These are phyloP conservation scores for Leccinum pellstonianum DNA, from an alignment of 768 basidiomycete genomes.

Conservation along the genomic window DNA sequence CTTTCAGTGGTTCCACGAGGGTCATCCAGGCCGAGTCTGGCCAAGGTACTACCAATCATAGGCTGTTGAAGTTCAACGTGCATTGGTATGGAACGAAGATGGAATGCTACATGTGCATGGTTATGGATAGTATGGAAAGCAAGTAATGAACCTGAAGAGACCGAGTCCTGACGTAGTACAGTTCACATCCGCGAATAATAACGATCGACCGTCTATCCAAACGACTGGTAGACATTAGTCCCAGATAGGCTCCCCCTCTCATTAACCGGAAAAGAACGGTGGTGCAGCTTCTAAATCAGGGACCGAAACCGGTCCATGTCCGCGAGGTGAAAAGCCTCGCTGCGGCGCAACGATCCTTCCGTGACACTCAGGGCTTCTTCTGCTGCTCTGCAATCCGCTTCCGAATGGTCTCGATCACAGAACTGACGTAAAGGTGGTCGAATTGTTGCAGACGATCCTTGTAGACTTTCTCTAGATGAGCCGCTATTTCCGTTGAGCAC, in stretches of 20 bases:
- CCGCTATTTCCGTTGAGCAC: slow-evolving; percentile 27
- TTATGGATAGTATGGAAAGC: background rate
- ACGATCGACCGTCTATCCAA: slow-evolving; percentile 9
- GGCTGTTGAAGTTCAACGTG: background rate
- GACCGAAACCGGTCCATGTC: slow-evolving; percentile 5
- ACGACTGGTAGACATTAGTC: slow-evolving; percentile 1
- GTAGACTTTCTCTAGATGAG: slow-evolving; percentile 28
- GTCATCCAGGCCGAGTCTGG: background rate
- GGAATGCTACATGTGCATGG: background rate
- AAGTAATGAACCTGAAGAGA: slow-evolving; percentile 6
- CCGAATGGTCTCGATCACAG: slow-evolving; percentile 32
- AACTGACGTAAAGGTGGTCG: slow-evolving; percentile 34
- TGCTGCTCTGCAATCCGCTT: slow-evolving; percentile 34
- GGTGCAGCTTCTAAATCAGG: slow-evolving; percentile 18
- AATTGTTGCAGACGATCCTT: slow-evolving; percentile 33
- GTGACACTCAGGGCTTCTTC: slow-evolving; percentile 24
- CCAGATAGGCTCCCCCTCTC: slow-evolving; percentile 1
- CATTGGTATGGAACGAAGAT: background rate
- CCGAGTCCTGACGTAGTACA: slow-evolving; percentile 5
- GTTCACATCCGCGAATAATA: slow-evolving; percentile 8
- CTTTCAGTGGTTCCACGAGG: slow-evolving; percentile 5
- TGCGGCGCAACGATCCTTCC: slow-evolving; percentile 11
- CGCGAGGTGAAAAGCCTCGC: slow-evolving; percentile 5
- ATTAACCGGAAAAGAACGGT: slow-evolving; percentile 6
- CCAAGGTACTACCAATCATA: slow-evolving; percentile 5